These are phyloP conservation scores for Rhizophagus prolifer DNA, from an alignment of 192 early-diverging fungal species.

Conservation along the genomic window DNA sequence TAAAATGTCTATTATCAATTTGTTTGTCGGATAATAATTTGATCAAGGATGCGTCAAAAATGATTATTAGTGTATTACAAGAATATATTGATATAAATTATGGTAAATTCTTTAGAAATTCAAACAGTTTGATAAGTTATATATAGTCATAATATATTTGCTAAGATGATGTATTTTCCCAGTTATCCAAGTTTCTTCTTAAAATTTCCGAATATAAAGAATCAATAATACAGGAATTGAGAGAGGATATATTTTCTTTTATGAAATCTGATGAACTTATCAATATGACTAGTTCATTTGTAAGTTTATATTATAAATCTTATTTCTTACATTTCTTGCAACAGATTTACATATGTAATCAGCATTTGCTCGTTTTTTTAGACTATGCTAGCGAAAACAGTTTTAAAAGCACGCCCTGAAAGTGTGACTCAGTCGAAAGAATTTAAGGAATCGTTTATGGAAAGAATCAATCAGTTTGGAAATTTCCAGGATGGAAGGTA, in stretches of 20 bases:
- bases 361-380: not conserved
- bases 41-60: not conserved
- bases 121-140: not conserved
- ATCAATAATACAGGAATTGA: constrained; percentile 9
- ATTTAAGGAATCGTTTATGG: not conserved
- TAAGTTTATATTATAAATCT: not conserved
- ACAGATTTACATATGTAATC: not conserved
- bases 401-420: not conserved
- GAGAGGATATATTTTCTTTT: not conserved
- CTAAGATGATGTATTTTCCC: not conserved
- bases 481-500: not conserved
- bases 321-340: not conserved
- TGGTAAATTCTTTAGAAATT: not conserved
- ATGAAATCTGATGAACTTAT: constrained; percentile 11
- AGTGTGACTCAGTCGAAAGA: not conserved
- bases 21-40: not conserved
- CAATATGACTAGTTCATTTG: constrained; percentile 2
- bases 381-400: not conserved
- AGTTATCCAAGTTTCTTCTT: constrained; percentile 12
- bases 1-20: constrained; percentile 10
- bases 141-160: not conserved
- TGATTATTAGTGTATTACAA: not conserved
- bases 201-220: not conserved
- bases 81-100: not conserved
- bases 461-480: constrained; percentile 6